A percentile compares a stretch with the other conserved stretches of the same genome.
Evolutionary conservation across 108 stramenopile species (phyloP).

Genomic region (Nannochloropsis gaditana): DNA sequence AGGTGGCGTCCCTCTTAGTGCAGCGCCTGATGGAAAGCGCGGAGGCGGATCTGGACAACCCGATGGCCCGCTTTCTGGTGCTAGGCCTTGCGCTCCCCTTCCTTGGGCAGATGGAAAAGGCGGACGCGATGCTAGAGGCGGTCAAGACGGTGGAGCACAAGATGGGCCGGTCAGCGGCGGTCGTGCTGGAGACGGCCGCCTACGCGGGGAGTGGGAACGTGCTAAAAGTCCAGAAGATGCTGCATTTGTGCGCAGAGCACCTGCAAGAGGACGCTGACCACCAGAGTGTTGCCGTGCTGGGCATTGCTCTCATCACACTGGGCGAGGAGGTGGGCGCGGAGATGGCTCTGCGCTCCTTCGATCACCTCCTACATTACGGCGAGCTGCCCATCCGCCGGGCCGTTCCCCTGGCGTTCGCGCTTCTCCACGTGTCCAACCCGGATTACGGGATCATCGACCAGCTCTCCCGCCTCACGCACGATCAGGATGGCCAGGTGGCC

Average conservation of each 20-base stretch:
- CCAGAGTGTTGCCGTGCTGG: slow-evolving; percentile 71
- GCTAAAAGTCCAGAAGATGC: slow-evolving; percentile 91
- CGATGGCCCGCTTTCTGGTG: slow-evolving; percentile 80
- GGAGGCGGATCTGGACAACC: slow-evolving; percentile 89
- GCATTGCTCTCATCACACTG: slow-evolving; percentile 91
- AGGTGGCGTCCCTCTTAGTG: slow-evolving; percentile 83
- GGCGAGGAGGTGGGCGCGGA: slow-evolving; percentile 95
- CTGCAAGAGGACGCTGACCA: slow-evolving; percentile 84
- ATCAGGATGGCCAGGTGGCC: slow-evolving; percentile 85
- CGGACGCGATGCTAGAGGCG: slow-evolving; percentile 92
- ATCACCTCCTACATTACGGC: slow-evolving; percentile 98
- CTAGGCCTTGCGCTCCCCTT: slow-evolving; percentile 93
- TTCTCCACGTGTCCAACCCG: slow-evolving; percentile 86
- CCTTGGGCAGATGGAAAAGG: slow-evolving; percentile 87
- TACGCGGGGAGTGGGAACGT: slow-evolving; percentile 98
- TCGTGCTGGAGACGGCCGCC: slow-evolving; percentile 85
- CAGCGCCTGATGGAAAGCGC: slow-evolving; percentile 95
- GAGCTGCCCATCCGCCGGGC: slow-evolving; percentile 93
- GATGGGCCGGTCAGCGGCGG: slow-evolving; percentile 80
- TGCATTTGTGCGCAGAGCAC: slow-evolving; percentile 96
- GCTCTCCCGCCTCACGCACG: slow-evolving; percentile 91
- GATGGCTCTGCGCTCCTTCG: slow-evolving; percentile 93
- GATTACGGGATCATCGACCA: slow-evolving; percentile 95
- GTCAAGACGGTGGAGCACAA: slow-evolving; percentile 90
- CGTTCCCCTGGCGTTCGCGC: slow-evolving; percentile 89